Conservation (phyloP, 345 rosid species). For the Eucalyptus caleyi region DNA sequence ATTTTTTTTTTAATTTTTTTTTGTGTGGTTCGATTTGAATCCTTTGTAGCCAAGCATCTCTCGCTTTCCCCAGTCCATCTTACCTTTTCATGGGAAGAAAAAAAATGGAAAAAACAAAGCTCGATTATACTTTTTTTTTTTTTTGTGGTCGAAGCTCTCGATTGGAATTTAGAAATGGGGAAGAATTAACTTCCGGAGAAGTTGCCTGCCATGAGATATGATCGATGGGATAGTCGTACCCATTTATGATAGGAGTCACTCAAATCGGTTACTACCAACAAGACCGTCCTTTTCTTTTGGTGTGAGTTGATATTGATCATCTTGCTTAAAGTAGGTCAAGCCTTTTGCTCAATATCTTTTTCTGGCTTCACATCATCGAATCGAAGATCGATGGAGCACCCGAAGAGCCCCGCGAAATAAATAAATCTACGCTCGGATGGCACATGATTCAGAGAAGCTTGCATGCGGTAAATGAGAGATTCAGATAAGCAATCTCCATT, state of each 20-base stretch:
- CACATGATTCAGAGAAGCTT: rapidly evolving
- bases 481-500: rapidly evolving
- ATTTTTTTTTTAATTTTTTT: no score
- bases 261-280: neutral
- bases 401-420: rapidly evolving
- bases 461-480: neutral
- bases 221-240: neutral
- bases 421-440: rapidly evolving
- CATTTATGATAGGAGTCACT: neutral
- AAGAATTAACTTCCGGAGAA: neutral
- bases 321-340: neutral
- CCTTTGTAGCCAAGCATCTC: neutral
- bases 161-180: neutral
- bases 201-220: neutral
- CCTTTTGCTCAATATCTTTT: neutral
- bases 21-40: neutral
- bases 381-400: neutral
- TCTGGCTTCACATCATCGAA: neutral
- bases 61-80: neutral
- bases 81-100: neutral
- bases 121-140: no score
- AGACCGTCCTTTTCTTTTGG: neutral
- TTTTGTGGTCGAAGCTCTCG: neutral
- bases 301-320: neutral
- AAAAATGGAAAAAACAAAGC: no score